Conservation (phyloP, 768 basidiomycete genomes). For the Auriculariales sp. region DNA sequence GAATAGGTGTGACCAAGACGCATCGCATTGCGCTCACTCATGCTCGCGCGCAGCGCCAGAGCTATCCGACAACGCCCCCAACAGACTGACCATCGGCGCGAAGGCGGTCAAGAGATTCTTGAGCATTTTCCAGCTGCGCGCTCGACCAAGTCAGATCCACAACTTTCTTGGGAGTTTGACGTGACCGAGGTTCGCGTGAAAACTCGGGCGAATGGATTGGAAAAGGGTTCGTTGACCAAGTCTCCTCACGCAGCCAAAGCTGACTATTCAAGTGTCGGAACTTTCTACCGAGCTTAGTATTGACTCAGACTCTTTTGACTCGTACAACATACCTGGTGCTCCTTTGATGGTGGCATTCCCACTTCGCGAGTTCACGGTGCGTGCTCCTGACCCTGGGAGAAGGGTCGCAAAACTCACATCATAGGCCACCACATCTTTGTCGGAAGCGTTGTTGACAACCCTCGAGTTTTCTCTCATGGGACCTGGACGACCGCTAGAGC, state of each 20-base stretch:
- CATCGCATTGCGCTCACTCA: constrained; percentile 48
- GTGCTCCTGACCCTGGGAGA: constrained; percentile 9
- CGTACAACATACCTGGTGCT: constrained; percentile 49
- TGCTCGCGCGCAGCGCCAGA: too few relatives aligned
- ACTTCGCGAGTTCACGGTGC: constrained; percentile 69
- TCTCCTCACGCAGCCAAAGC: not conserved
- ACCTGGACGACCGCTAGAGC: constrained; percentile 54
- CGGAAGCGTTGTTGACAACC: constrained; percentile 49
- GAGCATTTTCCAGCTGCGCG: constrained; percentile 65
- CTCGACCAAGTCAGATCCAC: constrained; percentile 53
- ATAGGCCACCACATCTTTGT: constrained; percentile 68
- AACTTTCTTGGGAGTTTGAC: constrained; percentile 68
- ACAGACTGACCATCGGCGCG: constrained; percentile 57
- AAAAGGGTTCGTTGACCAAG: constrained; percentile 37
- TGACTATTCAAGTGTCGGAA: constrained; percentile 18
- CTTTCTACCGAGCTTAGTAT: constrained; percentile 66
- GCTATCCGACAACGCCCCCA: constrained; percentile 43
- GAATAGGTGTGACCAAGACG: constrained; percentile 70
- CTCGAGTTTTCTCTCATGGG: constrained; percentile 67
- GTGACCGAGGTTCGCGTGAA: constrained; percentile 53
- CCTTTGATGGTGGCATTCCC: constrained; percentile 67
- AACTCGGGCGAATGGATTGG: constrained; percentile 51
- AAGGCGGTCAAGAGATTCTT: constrained; percentile 60
- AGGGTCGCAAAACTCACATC: too few relatives aligned
- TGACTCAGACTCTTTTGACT: constrained; percentile 68